Evolutionary conservation across 345 rosid genomes (phyloP).

Genomic region (Populus alba): DNA sequence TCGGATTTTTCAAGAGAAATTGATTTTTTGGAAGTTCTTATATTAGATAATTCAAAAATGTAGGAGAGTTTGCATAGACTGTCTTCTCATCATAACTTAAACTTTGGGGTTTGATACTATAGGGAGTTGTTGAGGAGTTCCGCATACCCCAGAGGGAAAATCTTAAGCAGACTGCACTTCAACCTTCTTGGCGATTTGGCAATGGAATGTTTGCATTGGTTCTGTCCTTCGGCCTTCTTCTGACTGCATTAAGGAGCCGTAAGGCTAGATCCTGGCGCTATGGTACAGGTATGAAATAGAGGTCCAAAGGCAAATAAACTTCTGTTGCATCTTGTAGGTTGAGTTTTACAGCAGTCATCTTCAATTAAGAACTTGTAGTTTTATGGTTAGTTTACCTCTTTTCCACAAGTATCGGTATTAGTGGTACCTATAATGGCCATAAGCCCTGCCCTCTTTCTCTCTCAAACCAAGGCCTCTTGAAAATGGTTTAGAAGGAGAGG

Average conservation of each 20-base stretch:
- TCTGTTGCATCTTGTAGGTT: neutral
- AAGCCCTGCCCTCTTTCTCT: neutral
- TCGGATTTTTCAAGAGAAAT: neutral
- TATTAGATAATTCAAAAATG: neutral
- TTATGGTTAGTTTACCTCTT: conserved; percentile 4
- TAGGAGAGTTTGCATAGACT: neutral
- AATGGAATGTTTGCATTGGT: conserved; percentile 92
- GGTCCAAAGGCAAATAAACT: neutral
- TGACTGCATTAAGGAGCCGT: conserved; percentile 69
- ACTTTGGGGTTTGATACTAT: conserved; percentile 4
- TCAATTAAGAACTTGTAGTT: neutral
- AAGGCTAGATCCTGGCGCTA: conserved; percentile 88
- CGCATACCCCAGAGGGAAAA: conserved; percentile 74
- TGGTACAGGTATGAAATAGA: conserved; percentile 57
- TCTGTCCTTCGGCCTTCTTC: conserved; percentile 74
- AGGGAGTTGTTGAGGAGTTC: conserved; percentile 92
- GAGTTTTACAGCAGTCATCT: neutral
- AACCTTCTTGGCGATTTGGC: conserved; percentile 84
- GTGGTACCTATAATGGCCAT: neutral
- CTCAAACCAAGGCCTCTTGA: neutral
- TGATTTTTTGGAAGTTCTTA: neutral
- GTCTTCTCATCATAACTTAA: neutral
- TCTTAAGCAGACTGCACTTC: conserved; percentile 52
- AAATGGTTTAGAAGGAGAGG: neutral
- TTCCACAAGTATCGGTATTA: neutral